These are phyloP conservation scores for Tetratostichococcus sp. DNA, from an alignment of 139 green algal genomes.

Conservation along the genomic window DNA sequence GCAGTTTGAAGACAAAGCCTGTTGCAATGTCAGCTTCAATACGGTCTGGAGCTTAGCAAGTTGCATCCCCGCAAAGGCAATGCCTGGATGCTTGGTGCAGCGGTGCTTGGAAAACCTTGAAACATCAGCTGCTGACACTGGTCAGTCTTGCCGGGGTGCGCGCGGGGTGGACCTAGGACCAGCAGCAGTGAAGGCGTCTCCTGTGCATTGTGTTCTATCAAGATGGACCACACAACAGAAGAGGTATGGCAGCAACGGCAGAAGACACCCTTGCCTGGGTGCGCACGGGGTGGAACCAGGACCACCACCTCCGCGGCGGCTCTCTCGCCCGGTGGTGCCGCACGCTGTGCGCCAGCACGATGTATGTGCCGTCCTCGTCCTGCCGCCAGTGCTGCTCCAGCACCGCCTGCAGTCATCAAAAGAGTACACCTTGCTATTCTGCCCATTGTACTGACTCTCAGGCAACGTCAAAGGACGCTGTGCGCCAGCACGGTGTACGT, in stretches of 20 bases:
- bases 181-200: no score
- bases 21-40: not conserved
- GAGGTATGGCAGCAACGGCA: no score
- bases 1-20: slow-evolving; percentile 1
- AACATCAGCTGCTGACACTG: no score
- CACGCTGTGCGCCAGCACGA: slow-evolving; percentile 34
- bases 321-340: slow-evolving; percentile 1
- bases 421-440: not conserved
- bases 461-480: slow-evolving; percentile 5
- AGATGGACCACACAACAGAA: no score
- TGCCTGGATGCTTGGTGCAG: no score
- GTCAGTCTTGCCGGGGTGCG: no score
- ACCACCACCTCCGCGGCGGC: not conserved
- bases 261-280: slow-evolving; percentile 16
- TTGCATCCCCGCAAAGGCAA: no score
- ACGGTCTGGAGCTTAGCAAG: no score
- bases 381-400: slow-evolving; percentile 44
- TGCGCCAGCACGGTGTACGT: slow-evolving; percentile 45
- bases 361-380: slow-evolving; percentile 48
- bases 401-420: slow-evolving; percentile 11
- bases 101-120: no score
- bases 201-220: no score
- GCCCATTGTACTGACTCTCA: no score
- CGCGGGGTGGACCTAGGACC: no score
- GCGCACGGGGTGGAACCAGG: slow-evolving; percentile 26